A percentile compares a stretch with the other conserved stretches of the same genome.
phyloP scores from a whole-genome alignment of 345 rosid genomes.

The Eucalyptus regnans region DNA sequence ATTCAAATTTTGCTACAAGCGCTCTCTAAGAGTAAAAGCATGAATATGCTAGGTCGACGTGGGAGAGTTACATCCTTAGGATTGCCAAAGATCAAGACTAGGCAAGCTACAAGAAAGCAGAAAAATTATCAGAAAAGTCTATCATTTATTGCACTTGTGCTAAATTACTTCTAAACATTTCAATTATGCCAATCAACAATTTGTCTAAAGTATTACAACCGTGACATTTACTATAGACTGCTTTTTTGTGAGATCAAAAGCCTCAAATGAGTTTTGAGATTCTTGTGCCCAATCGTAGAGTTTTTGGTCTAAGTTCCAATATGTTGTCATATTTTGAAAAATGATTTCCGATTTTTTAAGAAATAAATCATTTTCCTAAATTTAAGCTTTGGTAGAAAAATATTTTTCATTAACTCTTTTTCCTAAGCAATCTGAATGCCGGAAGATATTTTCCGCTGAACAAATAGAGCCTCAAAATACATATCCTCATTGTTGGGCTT shows the following conservation, averaged over 20 bases:
- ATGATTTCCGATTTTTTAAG: fast-evolving
- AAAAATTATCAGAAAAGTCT: too few relatives aligned
- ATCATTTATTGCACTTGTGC: background rate
- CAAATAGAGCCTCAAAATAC: background rate
- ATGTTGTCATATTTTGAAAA: too few relatives aligned
- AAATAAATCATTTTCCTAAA: too few relatives aligned
- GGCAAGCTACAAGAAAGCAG: background rate
- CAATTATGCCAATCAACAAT: background rate
- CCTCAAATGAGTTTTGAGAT: background rate
- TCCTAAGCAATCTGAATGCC: background rate
- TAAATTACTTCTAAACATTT: too few relatives aligned
- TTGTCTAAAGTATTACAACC: fast-evolving
- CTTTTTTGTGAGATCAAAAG: background rate
- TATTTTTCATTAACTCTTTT: too few relatives aligned
- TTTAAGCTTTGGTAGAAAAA: fast-evolving
- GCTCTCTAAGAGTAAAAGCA: background rate
- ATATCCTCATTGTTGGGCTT: background rate
- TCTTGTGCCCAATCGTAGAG: fast-evolving
- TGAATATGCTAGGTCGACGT: background rate
- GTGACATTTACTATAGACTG: background rate
- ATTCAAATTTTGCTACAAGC: background rate
- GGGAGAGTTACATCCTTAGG: background rate
- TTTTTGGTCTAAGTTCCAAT: fast-evolving
- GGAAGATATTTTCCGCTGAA: fast-evolving
- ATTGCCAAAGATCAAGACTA: background rate